Evolutionary conservation across 306 rosid genomes (phyloP).

Genomic region (Ammopiptanthus mongolicus): DNA sequence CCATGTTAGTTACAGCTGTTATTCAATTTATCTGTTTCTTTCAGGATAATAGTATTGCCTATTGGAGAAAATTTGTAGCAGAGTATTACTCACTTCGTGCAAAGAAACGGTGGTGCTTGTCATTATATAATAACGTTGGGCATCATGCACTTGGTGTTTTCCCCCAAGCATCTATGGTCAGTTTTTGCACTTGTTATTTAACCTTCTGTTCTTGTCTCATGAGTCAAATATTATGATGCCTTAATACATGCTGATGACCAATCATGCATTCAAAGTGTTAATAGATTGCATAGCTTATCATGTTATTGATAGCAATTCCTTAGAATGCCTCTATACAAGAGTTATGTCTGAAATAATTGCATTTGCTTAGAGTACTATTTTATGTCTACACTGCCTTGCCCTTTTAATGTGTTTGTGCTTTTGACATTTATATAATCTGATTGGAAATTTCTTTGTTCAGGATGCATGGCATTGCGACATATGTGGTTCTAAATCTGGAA

Average conservation of each 20-base stretch:
- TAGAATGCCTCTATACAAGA: neutral
- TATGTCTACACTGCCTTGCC: neutral
- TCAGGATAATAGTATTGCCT: slow-evolving; percentile 91
- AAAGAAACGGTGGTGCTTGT: slow-evolving; percentile 94
- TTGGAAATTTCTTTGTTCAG: slow-evolving; percentile 36
- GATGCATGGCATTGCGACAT: slow-evolving; percentile 97
- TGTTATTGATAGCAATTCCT: neutral
- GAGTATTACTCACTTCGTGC: slow-evolving; percentile 97
- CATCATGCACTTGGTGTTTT: slow-evolving; percentile 91
- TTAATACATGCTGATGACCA: neutral
- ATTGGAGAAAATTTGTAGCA: slow-evolving; percentile 96
- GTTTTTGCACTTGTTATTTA: slow-evolving; percentile 18
- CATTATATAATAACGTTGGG: slow-evolving; percentile 80
- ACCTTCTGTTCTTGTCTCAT: neutral
- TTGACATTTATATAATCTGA: slow-evolving; percentile 2
- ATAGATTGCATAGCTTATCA: neutral
- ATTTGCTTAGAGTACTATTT: neutral
- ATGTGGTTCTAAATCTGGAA: slow-evolving; percentile 93
- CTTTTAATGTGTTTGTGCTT: neutral
- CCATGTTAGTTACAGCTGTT: neutral
- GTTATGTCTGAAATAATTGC: neutral
- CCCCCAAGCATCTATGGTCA: slow-evolving; percentile 90
- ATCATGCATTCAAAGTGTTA: neutral
- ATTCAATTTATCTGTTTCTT: slow-evolving; percentile 16
- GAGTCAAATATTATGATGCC: neutral